Percentiles rank a stretch among this genome's conserved stretches.
These are phyloP conservation scores for Castanea crenata DNA, from an alignment of 306 rosid genomes.

Conservation along the genomic window DNA sequence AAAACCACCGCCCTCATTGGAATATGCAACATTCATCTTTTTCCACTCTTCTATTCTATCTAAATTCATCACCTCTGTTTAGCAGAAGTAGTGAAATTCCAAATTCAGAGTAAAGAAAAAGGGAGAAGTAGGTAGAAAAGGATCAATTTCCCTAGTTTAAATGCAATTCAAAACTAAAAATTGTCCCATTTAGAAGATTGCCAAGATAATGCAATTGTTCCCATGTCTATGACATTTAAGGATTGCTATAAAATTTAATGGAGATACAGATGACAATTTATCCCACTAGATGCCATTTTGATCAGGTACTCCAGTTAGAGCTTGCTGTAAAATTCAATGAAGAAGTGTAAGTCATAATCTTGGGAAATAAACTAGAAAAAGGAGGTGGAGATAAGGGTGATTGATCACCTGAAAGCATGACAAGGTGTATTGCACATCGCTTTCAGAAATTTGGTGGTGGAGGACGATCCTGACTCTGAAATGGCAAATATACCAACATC, in stretches of 20 bases:
- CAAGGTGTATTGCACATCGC: slow-evolving; percentile 68
- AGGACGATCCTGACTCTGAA: slow-evolving; percentile 80
- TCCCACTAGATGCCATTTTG: slow-evolving; percentile 54
- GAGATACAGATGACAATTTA: neutral
- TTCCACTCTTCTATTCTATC: neutral
- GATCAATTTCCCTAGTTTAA: neutral
- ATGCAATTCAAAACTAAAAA: neutral
- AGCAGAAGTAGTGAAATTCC: neutral
- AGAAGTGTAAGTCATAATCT: neutral
- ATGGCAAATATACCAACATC: neutral
- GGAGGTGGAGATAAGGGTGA: neutral
- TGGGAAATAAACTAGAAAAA: neutral
- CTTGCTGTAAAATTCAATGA: slow-evolving; percentile 47
- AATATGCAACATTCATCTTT: too few species aligned
- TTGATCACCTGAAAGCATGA: slow-evolving; percentile 77
- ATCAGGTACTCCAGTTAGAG: slow-evolving; percentile 40
- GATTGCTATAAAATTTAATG: neutral
- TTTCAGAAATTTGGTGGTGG: slow-evolving; percentile 78
- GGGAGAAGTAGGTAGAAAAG: neutral
- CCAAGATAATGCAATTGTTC: neutral
- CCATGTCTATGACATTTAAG: neutral
- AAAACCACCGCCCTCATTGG: too few species aligned
- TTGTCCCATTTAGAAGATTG: neutral
- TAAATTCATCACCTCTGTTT: neutral
- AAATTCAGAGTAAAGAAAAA: neutral